Evolutionary conservation across 495 filamentous ascomycete genomes (phyloP).

Genomic region (Darksidea phi): DNA sequence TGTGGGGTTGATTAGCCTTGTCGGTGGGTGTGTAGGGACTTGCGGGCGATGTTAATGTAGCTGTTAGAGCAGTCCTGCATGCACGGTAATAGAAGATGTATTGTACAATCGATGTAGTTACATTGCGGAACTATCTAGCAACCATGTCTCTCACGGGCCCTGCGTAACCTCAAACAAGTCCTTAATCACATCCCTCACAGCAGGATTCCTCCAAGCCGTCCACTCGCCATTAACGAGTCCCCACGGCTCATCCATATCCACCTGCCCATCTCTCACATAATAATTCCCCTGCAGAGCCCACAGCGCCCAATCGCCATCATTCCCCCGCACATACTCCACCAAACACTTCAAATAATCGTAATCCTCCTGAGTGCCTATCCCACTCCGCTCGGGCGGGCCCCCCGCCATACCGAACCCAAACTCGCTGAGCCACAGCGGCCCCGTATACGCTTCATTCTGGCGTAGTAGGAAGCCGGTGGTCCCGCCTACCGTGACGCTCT

Average conservation of each 20-base stretch:
- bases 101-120: too few relatives aligned
- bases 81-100: too few relatives aligned
- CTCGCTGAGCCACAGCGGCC: slow-evolving; percentile 51
- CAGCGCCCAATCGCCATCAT: slow-evolving; percentile 53
- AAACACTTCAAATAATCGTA: slow-evolving; percentile 47
- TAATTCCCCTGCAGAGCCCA: slow-evolving; percentile 54
- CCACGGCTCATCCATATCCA: slow-evolving; percentile 49
- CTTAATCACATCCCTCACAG: slow-evolving; percentile 21
- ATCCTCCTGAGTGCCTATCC: slow-evolving; percentile 33
- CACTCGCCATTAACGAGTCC: slow-evolving; percentile 49
- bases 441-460: slow-evolving; percentile 46
- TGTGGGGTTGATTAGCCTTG: too few relatives aligned
- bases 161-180: slow-evolving; percentile 20
- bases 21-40: too few relatives aligned
- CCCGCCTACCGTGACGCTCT: slow-evolving; percentile 43
- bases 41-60: too few relatives aligned
- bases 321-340: slow-evolving; percentile 46
- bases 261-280: slow-evolving; percentile 48
- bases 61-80: too few relatives aligned
- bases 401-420: slow-evolving; percentile 50
- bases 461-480: slow-evolving; percentile 49
- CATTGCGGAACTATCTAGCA: too few relatives aligned
- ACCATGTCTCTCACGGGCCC: slow-evolving; percentile 19
- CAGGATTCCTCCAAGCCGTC: slow-evolving; percentile 48
- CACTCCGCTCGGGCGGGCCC: slow-evolving; percentile 28